Percentiles rank a stretch among this genome's conserved stretches.
Conservation (phyloP, 2,329 filamentous ascomycete species). For the Acrodontium crateriforme region DNA sequence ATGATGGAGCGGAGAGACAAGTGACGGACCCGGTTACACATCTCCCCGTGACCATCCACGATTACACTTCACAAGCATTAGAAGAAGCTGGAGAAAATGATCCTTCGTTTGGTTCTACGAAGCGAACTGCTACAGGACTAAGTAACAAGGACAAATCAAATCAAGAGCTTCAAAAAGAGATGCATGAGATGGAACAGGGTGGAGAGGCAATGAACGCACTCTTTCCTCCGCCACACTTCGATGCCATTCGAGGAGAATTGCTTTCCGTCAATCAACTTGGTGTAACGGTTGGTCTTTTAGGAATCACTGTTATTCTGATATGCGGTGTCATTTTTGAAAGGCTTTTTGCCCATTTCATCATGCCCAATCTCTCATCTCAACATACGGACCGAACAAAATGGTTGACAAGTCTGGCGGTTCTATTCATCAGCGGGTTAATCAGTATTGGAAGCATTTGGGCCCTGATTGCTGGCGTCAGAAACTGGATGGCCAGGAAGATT, state of each 20-base stretch:
- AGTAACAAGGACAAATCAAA: conserved; percentile 31
- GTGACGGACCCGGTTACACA: conserved; percentile 64
- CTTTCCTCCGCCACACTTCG: conserved; percentile 42
- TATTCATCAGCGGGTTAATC: conserved; percentile 9
- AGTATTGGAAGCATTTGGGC: conserved; percentile 9
- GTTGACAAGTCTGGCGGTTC: conserved; percentile 7
- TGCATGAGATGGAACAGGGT: conserved; percentile 26
- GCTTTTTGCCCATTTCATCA: too few relatives aligned
- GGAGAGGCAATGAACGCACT: conserved; percentile 34
- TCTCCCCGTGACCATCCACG: conserved; percentile 52
- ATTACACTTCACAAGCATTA: conserved; percentile 52
- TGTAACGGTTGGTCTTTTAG: conserved; percentile 26
- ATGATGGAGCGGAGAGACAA: conserved; percentile 37
- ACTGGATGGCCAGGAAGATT: conserved; percentile 50
- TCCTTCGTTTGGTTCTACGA: conserved; percentile 26
- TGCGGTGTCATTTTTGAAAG: neutral
- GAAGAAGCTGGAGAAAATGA: conserved; percentile 34
- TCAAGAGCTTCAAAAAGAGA: conserved; percentile 30
- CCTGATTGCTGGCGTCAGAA: conserved; percentile 22
- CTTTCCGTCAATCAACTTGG: conserved; percentile 31
- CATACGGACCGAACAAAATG: conserved; percentile 5
- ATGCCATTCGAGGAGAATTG: conserved; percentile 31
- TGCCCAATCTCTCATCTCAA: conserved; percentile 2
- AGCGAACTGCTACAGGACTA: conserved; percentile 31
- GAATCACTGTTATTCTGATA: conserved; percentile 19